Base-by-base conservation (phyloP, 2,329 filamentous ascomycete species). In the Claviceps digitariae region DNA sequence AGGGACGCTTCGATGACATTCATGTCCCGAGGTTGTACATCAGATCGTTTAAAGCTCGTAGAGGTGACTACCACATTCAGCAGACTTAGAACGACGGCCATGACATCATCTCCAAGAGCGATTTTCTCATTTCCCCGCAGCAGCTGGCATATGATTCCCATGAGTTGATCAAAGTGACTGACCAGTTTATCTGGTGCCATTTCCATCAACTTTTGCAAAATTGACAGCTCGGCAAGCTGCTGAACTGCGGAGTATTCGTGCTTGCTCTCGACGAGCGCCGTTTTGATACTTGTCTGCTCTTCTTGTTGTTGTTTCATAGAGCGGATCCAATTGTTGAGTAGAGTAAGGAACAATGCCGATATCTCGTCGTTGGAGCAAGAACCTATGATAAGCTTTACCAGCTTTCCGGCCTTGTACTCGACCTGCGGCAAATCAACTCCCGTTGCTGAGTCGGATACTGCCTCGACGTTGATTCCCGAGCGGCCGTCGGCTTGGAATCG, bases 191-290 rank as follows among this genome's bases (percentile, higher is more conserved):
- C 77, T 1, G 82, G 76, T 47, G 83, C 76, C 47, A 71, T 74
- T 25, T 79, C 76, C 65, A 87, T 79, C 67, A 89, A 74, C 36
- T 75, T 76, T 60, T 86, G 82, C 8, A 87, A 71, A 0, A 87
- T 66, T 49, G 81, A 81, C 5, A 82, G 72, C 57, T 85, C 74
- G 6, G 76, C 65, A 1, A 89, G 67, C 4, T 73, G 71, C 4
- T 62, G 62, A 3, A 80, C 55, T 0, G 77, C 69, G 47, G 78
- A 72, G 67, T 59, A 1, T 69, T 59, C 2, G 69, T 63, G 21
- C 21, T 27, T 29, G 27, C 43, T 40, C 10, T 67, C 59, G 10
- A 60, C 58, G 6, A 69, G 54, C 4, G 62, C 54, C 5, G 63
- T 56, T n/a, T 64, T 62, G 53, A 61, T 62, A 8, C 56, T 59